phyloP scores from a whole-genome alignment of 805 yeast genomes.

The Candida vaughaniae region DNA sequence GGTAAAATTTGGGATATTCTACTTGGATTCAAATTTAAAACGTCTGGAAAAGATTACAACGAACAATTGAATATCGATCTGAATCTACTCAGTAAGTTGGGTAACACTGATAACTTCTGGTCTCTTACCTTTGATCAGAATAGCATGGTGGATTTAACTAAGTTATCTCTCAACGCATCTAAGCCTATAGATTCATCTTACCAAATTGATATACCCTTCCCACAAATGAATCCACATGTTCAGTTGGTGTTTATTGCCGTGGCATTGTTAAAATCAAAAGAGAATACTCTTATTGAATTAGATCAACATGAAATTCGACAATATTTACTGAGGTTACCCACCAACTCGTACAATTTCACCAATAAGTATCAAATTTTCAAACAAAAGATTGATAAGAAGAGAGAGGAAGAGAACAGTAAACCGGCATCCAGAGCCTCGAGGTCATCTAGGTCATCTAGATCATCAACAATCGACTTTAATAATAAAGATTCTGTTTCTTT shows the following conservation, averaged over 20 bases:
- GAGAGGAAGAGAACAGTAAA: slow-evolving; percentile 14
- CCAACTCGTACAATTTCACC: slow-evolving; percentile 37
- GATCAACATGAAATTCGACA: slow-evolving; percentile 90
- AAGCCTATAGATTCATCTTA: slow-evolving; percentile 1
- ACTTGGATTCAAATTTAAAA: slow-evolving; percentile 66
- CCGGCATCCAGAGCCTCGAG: slow-evolving; percentile 5
- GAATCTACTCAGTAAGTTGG: slow-evolving; percentile 36
- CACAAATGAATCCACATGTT: slow-evolving; percentile 69
- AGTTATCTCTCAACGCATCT: not conserved
- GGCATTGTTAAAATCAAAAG: slow-evolving; percentile 78
- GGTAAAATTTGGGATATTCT: slow-evolving; percentile 89
- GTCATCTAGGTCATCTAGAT: slow-evolving; percentile 10
- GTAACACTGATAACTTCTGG: slow-evolving; percentile 68
- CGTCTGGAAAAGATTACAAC: slow-evolving; percentile 31
- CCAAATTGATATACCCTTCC: slow-evolving; percentile 45
- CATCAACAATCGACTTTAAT: slow-evolving; percentile 10
- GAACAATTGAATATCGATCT: slow-evolving; percentile 31
- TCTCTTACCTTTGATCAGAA: slow-evolving; percentile 21
- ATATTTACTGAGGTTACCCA: slow-evolving; percentile 58
- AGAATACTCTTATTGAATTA: slow-evolving; percentile 74
- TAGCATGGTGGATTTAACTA: slow-evolving; percentile 2
- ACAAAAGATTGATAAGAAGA: slow-evolving; percentile 17
- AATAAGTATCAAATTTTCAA: slow-evolving; percentile 35
- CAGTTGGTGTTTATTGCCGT: slow-evolving; percentile 74
- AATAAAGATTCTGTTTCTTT: not conserved